Conservation (phyloP, 108 stramenopile genomes). For the Phaeodactylum tricornutum region DNA sequence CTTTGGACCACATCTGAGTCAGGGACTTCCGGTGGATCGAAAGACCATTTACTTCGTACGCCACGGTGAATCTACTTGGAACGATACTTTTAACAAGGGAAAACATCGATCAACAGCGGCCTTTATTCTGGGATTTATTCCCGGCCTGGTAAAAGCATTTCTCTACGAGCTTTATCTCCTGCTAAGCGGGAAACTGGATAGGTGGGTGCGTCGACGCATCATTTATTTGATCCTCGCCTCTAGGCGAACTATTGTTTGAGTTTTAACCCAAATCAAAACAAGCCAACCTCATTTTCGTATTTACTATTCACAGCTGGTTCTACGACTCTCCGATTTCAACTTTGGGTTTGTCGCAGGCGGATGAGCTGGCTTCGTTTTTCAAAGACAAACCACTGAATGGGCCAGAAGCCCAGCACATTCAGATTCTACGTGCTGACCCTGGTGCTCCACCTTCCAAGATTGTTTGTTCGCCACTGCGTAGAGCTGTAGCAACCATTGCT, state of each 20-base stretch:
- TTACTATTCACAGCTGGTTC: conserved; percentile 54
- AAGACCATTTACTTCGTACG: conserved; percentile 81
- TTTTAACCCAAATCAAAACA: background rate
- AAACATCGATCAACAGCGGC: conserved; percentile 39
- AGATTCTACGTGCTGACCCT: conserved; percentile 31
- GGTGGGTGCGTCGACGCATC: conserved; percentile 22
- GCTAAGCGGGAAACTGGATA: conserved; percentile 60
- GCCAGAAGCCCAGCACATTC: conserved; percentile 16
- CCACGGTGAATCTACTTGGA: conserved; percentile 82
- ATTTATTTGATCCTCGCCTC: background rate
- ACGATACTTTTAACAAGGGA: conserved; percentile 85
- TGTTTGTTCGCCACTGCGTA: conserved; percentile 66
- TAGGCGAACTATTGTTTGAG: background rate
- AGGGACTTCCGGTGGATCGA: conserved; percentile 30
- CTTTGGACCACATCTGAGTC: conserved; percentile 34
- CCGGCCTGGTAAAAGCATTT: conserved; percentile 67
- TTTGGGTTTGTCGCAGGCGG: conserved; percentile 57
- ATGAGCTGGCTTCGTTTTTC: conserved; percentile 56
- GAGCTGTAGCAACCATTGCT: conserved; percentile 81
- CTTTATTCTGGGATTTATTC: conserved; percentile 67
- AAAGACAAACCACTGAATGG: conserved; percentile 21
- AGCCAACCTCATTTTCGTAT: background rate
- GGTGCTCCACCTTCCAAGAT: conserved; percentile 49
- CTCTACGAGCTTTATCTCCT: conserved; percentile 63
- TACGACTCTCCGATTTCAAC: conserved; percentile 68